Conservation (phyloP, 2,329 filamentous ascomycete genomes). For the Pseudonectria buxi region DNA sequence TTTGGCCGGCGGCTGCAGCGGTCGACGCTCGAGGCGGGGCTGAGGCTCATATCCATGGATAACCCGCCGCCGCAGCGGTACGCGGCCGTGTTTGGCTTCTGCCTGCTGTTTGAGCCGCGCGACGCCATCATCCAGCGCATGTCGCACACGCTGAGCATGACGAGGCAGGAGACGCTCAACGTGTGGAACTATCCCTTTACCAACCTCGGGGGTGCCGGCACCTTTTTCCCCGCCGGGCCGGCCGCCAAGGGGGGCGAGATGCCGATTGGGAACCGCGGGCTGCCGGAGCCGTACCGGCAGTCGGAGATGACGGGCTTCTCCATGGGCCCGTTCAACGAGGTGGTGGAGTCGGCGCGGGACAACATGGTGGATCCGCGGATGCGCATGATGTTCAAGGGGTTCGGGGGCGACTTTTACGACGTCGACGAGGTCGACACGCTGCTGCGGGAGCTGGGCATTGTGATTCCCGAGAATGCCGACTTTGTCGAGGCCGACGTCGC, state of each 20-base stretch:
- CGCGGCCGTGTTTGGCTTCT: constrained; percentile 61
- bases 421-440: constrained; percentile 71
- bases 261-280: constrained; percentile 33
- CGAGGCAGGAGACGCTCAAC: constrained; percentile 41
- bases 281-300: constrained; percentile 17
- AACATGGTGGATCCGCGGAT: constrained; percentile 40
- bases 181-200: constrained; percentile 56
- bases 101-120: constrained; percentile 51
- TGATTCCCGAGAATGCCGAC: constrained; percentile 54
- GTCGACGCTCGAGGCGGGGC: constrained; percentile 54
- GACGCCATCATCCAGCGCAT: constrained; percentile 41
- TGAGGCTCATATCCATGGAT: constrained; percentile 46
- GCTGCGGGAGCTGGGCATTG: constrained; percentile 55
- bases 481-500: constrained; percentile 54
- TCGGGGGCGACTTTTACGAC: constrained; percentile 71
- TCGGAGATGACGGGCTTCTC: constrained; percentile 22
- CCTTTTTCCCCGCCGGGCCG: constrained; percentile 43
- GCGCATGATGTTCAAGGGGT: constrained; percentile 50
- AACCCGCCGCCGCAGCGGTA: constrained; percentile 42
- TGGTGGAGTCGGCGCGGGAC: constrained; percentile 34
- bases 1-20: constrained; percentile 69
- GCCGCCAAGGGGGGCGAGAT: constrained; percentile 1
- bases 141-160: constrained; percentile 25
- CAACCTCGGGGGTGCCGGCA: constrained; percentile 61
- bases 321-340: constrained; percentile 42